A percentile compares a stretch with the other conserved stretches of the same genome.
These are phyloP conservation scores for Stagonosporopsis vannaccii DNA, from an alignment of 2,329 filamentous ascomycete genomes.

Conservation along the genomic window DNA sequence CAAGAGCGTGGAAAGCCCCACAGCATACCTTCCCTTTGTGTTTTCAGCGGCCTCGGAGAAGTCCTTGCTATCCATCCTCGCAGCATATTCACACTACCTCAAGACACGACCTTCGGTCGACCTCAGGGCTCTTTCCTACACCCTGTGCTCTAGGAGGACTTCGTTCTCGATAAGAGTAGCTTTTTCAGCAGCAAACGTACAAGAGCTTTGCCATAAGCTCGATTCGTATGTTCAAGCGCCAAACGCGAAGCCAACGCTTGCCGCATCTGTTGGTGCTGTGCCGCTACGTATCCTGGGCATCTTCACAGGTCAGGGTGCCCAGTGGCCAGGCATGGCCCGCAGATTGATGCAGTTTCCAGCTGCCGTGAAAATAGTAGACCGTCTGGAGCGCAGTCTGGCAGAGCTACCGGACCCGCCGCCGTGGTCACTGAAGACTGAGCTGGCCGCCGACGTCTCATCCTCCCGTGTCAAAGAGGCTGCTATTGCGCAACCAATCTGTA, in stretches of 20 bases:
- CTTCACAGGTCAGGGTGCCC: conserved; percentile 42
- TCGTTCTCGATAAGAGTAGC: not conserved
- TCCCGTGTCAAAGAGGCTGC: conserved; percentile 17
- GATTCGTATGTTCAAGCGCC: not conserved
- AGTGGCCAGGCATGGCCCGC: conserved; percentile 36
- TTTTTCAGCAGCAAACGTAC: not conserved
- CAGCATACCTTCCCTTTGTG: not conserved
- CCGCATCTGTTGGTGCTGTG: not conserved
- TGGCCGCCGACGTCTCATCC: conserved; percentile 3
- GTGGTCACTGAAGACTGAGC: conserved; percentile 25
- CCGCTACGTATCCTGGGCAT: conserved; percentile 12
- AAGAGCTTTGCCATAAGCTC: not conserved
- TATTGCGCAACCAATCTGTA: conserved; percentile 34
- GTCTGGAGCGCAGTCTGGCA: conserved; percentile 16
- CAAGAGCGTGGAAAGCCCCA: not conserved
- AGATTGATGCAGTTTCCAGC: conserved; percentile 26
- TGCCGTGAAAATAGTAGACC: conserved; percentile 15
- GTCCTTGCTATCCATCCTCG: not conserved
- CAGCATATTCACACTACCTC: not conserved
- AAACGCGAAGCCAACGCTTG: not conserved
- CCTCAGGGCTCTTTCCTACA: conserved; percentile 2
- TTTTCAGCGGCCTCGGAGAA: conserved; percentile 16
- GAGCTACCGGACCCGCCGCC: conserved; percentile 18
- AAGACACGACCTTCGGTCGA: not conserved
- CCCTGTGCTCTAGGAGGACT: conserved; percentile 3